Evolutionary conservation across 495 filamentous ascomycete species (phyloP).

Genomic region (Pyronema domesticum): DNA sequence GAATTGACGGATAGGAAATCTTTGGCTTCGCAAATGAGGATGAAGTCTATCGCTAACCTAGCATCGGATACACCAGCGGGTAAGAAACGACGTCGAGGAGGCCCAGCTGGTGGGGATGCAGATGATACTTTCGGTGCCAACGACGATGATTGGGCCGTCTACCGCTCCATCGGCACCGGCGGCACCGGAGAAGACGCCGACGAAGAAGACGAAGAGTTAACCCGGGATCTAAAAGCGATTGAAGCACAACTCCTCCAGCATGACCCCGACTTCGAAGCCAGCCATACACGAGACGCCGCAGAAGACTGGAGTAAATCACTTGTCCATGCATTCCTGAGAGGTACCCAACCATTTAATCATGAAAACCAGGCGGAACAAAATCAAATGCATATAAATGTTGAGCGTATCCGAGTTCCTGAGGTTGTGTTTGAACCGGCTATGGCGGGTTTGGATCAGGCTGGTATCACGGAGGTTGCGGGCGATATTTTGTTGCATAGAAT

Average conservation of each 20-base stretch:
- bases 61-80: constrained; percentile 65
- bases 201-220: constrained; percentile 67
- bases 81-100: constrained; percentile 56
- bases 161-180: constrained; percentile 72
- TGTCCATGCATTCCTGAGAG: constrained; percentile 73
- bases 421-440: constrained; percentile 91
- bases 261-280: constrained; percentile 74
- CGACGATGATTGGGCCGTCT: constrained; percentile 94
- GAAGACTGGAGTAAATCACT: constrained; percentile 84
- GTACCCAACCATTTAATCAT: constrained; percentile 68
- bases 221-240: constrained; percentile 46
- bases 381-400: constrained; percentile 88
- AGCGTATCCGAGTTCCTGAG: constrained; percentile 90
- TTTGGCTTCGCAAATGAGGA: constrained; percentile 82
- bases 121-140: constrained; percentile 95
- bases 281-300: constrained; percentile 79
- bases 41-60: constrained; percentile 95
- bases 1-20: constrained; percentile 93
- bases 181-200: constrained; percentile 46
- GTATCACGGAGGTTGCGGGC: constrained; percentile 72
- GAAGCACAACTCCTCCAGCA: constrained; percentile 72
- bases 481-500: constrained; percentile 72
- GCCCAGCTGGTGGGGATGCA: constrained; percentile 22
- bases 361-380: constrained; percentile 63
- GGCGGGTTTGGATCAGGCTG: constrained; percentile 86